Conservation (phyloP, 495 filamentous ascomycete genomes). For the Pseudomonodictys pantanalensis region DNA sequence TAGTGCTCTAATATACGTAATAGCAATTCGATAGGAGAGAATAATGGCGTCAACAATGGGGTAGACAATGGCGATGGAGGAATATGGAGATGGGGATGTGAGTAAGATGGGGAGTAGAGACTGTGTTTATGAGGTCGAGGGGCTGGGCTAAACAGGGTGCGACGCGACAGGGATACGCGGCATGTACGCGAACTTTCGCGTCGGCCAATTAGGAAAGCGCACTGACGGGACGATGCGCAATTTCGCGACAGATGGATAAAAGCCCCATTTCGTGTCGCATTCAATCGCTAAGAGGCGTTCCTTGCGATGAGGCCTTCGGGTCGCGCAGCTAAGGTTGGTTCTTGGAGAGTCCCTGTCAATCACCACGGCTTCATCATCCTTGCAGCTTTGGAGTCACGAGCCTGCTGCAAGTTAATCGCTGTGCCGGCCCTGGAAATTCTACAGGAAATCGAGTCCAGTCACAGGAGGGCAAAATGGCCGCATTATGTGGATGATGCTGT, state of each 20-base stretch:
- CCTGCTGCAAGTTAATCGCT: no score
- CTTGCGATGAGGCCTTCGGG: no score
- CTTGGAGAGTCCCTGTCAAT: no score
- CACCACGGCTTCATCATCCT: no score
- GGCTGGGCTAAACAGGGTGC: slow-evolving; percentile 16
- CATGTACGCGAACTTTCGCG: slow-evolving; percentile 12
- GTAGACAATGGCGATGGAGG: slow-evolving; percentile 12
- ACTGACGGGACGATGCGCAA: no score
- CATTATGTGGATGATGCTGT: no score
- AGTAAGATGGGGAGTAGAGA: neutral
- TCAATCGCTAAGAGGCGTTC: no score
- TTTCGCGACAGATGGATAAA: neutral
- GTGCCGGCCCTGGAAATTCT: no score
- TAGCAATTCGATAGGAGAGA: slow-evolving; percentile 1
- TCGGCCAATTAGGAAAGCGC: slow-evolving; percentile 12
- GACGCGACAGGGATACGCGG: slow-evolving; percentile 6
- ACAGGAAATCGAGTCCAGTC: no score
- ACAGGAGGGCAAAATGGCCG: no score
- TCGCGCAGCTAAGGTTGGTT: no score
- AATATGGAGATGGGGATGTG: slow-evolving; percentile 21
- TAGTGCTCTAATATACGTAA: slow-evolving; percentile 18
- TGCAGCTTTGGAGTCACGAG: no score
- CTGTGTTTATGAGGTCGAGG: slow-evolving; percentile 16
- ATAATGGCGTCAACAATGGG: slow-evolving; percentile 2
- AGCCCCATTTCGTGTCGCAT: neutral